Evolutionary conservation across 1,284 basidiomycete genomes (phyloP), one percentile per base, ranked within the genome.

Genomic region (Tremellales sp.): DNA sequence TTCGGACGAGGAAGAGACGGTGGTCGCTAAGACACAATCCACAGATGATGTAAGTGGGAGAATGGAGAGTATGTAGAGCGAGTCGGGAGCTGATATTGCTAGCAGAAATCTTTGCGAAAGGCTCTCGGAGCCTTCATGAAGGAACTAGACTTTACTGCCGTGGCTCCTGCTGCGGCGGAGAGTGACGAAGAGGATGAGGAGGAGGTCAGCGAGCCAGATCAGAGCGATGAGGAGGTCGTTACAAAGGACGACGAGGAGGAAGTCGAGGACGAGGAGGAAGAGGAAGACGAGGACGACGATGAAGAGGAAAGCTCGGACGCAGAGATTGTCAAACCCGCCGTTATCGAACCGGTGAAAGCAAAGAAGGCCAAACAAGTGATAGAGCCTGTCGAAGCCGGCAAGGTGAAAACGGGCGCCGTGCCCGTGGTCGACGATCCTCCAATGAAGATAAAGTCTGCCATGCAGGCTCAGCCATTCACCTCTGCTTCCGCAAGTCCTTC

Each of bases 81-180:
- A 43, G 6, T 12, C 25, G 13, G 35, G 28, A 27, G 28, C 59
- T 78, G 75, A 71, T 37, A 21, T 29, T 10, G 33, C n/a, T n/a
- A 12, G 5, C 46, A 74, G 73, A 70, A 78, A 49, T 59, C 66
- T 24, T 72, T 83, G 13, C 72, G 76, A 34, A 76, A 76, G 28
- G 82, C 82, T 54, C 72, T 85, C 14, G 75, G 79, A 2, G 76
- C 78, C 40, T 81, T 84, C 63, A 73, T 84, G 60, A 78, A 80
- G 56, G 76, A 70, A 1, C 70, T 84, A 31, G 78, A 81, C 54
- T 75, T 81, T 40, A 64, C 59, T 16, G 55, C 51, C 9, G 52
- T 59, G 5, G 56, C 46, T 1, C 47, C 54, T 3, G 45, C 44
- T 5, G 55, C 57, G 1, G 60, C 47, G 1, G 61, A 60, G 2